Base-by-base conservation (phyloP, 352 stramenopile species). In the Globisporangium nagaii region DNA sequence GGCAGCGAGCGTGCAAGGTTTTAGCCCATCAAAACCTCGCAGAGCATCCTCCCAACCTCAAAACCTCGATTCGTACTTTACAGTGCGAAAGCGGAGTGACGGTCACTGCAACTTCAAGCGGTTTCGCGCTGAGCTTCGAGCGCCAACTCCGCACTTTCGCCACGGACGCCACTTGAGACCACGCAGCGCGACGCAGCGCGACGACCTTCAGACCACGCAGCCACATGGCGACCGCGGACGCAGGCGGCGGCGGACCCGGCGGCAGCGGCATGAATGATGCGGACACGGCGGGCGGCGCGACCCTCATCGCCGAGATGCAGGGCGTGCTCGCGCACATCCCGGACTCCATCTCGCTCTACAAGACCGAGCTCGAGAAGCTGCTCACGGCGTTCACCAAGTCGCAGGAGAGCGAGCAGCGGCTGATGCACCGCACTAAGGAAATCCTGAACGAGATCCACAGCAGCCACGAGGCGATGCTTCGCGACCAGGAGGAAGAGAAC, bases 341-440 rank as follows among this genome's bases (percentile, higher is more conserved):
- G 4, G 78, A 89, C 22, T 57, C 72, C 19, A 84, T 90, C 43
- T 82, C 76, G 32, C 63, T 90, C 27, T 93, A 89, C 67, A 76
- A 83, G 48, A 73, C 73, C 13, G 82, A 93, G 62, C 68, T 93
- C n/a, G 74, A 90, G 47, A 93, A 88, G 60, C 67, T 93, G 47
- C 57, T 93, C 15, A 73, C 68, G 9, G 76, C 73, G 39, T 85
- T 78, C 58, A 63, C 79, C 59, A 93, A 90, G 69, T 90, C 79
- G 0, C 82, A 93, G 45, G 82, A 93, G 60, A 93, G 79, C 61
- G 79, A 93, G 55, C 75, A 88, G 44, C 75, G 77, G 1, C 63
- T 93, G 30, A 27, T 88, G 10, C 63, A 79, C 25, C 79, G 78
- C 35, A 85, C 76, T 4, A 84, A 86, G 25, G 78, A 93, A 53